phyloP scores from a whole-genome alignment of 306 rosid genomes.

The Vachellia pachyceras region DNA sequence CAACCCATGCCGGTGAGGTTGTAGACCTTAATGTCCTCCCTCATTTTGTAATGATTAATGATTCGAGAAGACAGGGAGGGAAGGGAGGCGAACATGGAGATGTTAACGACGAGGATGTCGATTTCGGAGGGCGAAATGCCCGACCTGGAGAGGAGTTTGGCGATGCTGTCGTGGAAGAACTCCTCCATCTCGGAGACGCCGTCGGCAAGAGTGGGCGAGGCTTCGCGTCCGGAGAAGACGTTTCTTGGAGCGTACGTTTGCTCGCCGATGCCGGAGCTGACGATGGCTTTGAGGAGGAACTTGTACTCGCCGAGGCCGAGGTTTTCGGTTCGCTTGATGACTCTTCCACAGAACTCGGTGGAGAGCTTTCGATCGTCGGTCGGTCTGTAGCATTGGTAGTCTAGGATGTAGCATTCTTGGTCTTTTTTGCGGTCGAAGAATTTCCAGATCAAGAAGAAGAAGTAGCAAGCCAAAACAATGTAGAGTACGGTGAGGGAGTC shows the following conservation, averaged over 20 bases:
- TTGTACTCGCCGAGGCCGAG: conserved; percentile 68
- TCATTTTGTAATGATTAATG: conserved; percentile 68
- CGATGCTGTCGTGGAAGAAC: conserved; percentile 69
- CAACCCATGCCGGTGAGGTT: conserved; percentile 96
- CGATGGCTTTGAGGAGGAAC: conserved; percentile 89
- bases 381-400: conserved; percentile 74
- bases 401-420: conserved; percentile 70
- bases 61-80: conserved; percentile 76
- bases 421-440: conserved; percentile 48
- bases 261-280: conserved; percentile 90
- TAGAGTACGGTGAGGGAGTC: conserved; percentile 55
- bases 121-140: conserved; percentile 61
- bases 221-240: conserved; percentile 68
- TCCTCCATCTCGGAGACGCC: conserved; percentile 73
- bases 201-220: conserved; percentile 60
- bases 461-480: conserved; percentile 44
- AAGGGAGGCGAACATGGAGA: conserved; percentile 68
- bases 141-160: conserved; percentile 53
- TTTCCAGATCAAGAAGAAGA: conserved; percentile 58
- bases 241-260: conserved; percentile 81
- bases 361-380: conserved; percentile 63
- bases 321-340: conserved; percentile 55
- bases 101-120: conserved; percentile 77
- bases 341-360: conserved; percentile 56
- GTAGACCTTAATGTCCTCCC: conserved; percentile 75